Percentiles rank a stretch among this genome's conserved stretches.
Evolutionary conservation across 306 rosid species (phyloP).

Genomic region (Psophocarpus tetragonolobus): DNA sequence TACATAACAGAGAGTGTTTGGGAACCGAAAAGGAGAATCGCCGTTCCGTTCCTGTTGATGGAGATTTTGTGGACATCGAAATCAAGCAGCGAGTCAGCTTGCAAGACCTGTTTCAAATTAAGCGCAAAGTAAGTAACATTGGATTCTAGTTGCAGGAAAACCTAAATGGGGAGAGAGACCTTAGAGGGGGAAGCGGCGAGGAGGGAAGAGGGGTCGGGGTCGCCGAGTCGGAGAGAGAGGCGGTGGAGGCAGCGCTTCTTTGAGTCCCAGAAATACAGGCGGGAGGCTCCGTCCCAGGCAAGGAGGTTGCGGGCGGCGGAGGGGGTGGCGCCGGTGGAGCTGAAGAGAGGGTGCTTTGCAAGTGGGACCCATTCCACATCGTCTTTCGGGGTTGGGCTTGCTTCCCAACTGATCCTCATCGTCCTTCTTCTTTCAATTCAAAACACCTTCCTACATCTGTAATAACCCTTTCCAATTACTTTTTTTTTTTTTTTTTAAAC

Average conservation of each 20-base stretch:
- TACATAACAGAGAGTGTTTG: conserved; percentile 70
- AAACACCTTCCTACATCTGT: no score
- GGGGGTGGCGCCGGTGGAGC: conserved; percentile 27
- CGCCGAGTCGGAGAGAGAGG: conserved; percentile 81
- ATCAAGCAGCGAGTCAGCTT: conserved; percentile 55
- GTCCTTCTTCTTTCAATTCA: no score
- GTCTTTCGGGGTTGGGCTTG: conserved; percentile 54
- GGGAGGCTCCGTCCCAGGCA: conserved; percentile 83
- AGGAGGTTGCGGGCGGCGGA: conserved; percentile 50
- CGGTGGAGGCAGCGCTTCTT: conserved; percentile 57
- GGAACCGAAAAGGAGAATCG: conserved; percentile 67
- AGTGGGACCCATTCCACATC: conserved; percentile 87
- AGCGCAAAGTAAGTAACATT: not conserved
- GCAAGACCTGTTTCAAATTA: conserved; percentile 61
- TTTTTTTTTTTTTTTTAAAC: no score
- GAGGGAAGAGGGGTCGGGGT: conserved; percentile 78
- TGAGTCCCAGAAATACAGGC: conserved; percentile 89
- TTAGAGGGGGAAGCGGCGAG: conserved; percentile 82
- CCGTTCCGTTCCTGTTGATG: conserved; percentile 76
- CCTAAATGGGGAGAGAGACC: conserved; percentile 42
- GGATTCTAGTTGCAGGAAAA: not conserved
- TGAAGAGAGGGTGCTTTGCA: conserved; percentile 68
- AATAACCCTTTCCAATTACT: no score
- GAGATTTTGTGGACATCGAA: conserved; percentile 67
- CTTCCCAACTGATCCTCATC: conserved; percentile 59